These are phyloP conservation scores for Aethionema arabicum DNA, from an alignment of 345 rosid species.

Conservation along the genomic window DNA sequence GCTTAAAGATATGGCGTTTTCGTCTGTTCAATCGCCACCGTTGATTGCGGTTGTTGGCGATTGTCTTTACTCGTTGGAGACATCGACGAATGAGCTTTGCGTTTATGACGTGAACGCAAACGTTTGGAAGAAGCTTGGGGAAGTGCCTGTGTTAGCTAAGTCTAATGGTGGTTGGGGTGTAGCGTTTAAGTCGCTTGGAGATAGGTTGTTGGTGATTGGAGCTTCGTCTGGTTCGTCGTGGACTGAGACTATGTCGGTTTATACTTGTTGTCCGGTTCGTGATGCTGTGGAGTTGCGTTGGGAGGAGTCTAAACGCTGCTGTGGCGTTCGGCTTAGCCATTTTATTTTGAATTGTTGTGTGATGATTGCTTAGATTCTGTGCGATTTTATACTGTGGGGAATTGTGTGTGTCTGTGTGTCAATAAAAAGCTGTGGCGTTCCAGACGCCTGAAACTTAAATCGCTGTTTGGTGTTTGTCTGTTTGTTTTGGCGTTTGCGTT, in stretches of 20 bases:
- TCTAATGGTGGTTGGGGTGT: conserved; percentile 81
- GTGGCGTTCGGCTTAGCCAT: conserved; percentile 56
- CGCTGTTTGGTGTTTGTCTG: not conserved
- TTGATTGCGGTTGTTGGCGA: conserved; percentile 70
- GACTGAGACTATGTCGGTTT: conserved; percentile 57
- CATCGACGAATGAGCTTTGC: conserved; percentile 62
- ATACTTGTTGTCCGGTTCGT: conserved; percentile 60
- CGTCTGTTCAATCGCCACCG: conserved; percentile 69
- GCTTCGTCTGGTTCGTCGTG: conserved; percentile 43
- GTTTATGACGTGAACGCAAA: conserved; percentile 58
- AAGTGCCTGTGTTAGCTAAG: conserved; percentile 75
- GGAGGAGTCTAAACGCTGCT: conserved; percentile 53
- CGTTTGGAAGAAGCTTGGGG: conserved; percentile 71
- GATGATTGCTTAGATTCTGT: conserved; percentile 56
- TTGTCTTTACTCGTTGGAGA: conserved; percentile 68
- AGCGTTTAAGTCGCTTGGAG: conserved; percentile 87
- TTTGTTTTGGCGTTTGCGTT: not conserved
- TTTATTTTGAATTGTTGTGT: conserved; percentile 81
- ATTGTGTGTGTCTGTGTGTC: conserved; percentile 15
- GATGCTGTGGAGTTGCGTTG: conserved; percentile 48
- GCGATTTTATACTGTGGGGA: not conserved
- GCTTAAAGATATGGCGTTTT: conserved; percentile 49
- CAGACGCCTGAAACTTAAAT: conserved; percentile 25
- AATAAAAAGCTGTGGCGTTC: conserved; percentile 26
- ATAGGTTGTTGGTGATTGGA: conserved; percentile 79